Conservation (phyloP, 1,284 basidiomycete species). For the Pyrrhoderma noxium region DNA sequence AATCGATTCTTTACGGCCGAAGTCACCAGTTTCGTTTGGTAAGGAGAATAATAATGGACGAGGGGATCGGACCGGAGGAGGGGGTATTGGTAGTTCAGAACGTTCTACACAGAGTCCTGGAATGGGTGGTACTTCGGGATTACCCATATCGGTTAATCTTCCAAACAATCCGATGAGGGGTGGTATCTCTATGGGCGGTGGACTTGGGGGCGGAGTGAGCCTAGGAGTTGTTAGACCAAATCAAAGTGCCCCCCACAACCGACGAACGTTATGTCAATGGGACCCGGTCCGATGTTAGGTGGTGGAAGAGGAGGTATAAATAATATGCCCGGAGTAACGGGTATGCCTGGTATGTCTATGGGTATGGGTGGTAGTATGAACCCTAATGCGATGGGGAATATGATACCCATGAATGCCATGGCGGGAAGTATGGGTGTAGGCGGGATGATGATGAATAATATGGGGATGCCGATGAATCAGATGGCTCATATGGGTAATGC, state of each 20-base stretch:
- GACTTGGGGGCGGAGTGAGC: conserved; percentile 22
- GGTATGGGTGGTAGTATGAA: conserved; percentile 25
- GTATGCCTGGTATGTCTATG: conserved; percentile 24
- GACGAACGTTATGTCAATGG: conserved; percentile 23
- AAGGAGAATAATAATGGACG: neutral
- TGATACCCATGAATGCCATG: conserved; percentile 28
- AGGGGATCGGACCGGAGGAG: conserved; percentile 26
- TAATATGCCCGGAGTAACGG: conserved; percentile 27
- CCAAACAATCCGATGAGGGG: conserved; percentile 13
- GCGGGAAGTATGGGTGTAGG: conserved; percentile 30
- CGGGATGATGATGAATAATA: conserved; percentile 21
- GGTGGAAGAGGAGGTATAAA: conserved; percentile 20
- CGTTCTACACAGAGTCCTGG: neutral
- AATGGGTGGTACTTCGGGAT: neutral
- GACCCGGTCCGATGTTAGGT: conserved; percentile 20
- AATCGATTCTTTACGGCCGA: conserved; percentile 81
- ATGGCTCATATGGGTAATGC: conserved; percentile 33
- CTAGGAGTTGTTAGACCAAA: conserved; percentile 20
- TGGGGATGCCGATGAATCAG: conserved; percentile 31
- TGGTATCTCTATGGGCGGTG: conserved; percentile 20
- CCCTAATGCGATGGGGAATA: conserved; percentile 23
- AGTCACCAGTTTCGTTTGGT: conserved; percentile 58
- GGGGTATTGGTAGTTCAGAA: conserved; percentile 24
- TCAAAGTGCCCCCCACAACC: conserved; percentile 15
- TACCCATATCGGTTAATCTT: conserved; percentile 14